These are phyloP conservation scores for Plasmodium gallinaceum DNA, from an alignment of 169 alveolate genomes.

Conservation along the genomic window DNA sequence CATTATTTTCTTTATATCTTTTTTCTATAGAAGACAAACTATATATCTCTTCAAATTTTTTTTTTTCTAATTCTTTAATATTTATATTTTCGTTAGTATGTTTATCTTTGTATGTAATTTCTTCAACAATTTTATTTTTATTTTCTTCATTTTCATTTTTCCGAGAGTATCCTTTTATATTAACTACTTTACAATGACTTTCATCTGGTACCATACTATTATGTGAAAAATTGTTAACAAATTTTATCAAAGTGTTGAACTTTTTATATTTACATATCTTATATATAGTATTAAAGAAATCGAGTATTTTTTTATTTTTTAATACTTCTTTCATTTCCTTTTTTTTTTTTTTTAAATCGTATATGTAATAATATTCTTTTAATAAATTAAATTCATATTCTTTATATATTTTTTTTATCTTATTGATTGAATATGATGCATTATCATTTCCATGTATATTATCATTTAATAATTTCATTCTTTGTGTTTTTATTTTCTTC, in stretches of 20 bases:
- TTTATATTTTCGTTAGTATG: neutral
- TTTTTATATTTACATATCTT: conserved; percentile 29
- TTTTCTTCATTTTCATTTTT: neutral
- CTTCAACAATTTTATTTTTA: neutral
- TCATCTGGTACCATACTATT: neutral
- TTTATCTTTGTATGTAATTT: neutral
- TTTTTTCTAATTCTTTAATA: neutral
- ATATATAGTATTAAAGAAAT: conserved; percentile 19
- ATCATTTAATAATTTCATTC: neutral
- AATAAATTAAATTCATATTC: conserved; percentile 12
- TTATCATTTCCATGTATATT: neutral
- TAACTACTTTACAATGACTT: neutral
- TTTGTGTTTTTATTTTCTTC: neutral
- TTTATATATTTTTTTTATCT: conserved; percentile 13
- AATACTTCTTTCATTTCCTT: conserved; percentile 4
- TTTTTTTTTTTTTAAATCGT: conserved; percentile 7
- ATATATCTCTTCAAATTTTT: neutral
- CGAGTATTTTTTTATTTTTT: conserved; percentile 16
- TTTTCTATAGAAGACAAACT: neutral
- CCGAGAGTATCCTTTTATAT: neutral
- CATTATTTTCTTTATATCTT: neutral
- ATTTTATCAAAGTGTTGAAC: conserved; percentile 13
- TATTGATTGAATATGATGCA: neutral
- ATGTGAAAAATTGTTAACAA: conserved; percentile 3
- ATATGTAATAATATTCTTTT: conserved; percentile 19